Base-by-base conservation (phyloP, 768 basidiomycete species). In the Basidioascus undulatus region DNA sequence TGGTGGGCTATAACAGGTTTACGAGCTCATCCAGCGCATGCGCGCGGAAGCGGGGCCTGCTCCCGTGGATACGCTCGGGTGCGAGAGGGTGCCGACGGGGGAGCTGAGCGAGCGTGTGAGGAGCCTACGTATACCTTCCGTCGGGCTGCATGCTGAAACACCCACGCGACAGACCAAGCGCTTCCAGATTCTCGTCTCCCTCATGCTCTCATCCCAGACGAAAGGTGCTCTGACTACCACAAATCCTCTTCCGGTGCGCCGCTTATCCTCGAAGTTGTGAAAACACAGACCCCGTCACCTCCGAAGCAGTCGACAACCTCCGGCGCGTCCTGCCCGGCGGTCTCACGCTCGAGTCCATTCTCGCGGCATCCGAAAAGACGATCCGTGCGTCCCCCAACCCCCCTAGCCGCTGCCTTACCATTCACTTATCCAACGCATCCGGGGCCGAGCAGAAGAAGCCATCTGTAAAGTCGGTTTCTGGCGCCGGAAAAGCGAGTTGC, bases 161-260 rank as follows among this genome's bases (percentile, higher is more conserved):
- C 16, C 26, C 32, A 8, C n/a, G 37, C 20, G 12, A 15, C 53
- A 87, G 82, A 82, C 72, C 42, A 67, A 69, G 37, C 74, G 87
- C 3, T 78, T 82, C 44, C 67, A 79, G 8, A 81, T 76, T 4
- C 71, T 98, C 18, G 69, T 98, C 6, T 82, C 86, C 3, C 65
- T 98, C 34, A 92, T 94, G 83, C 68, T 96, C 2, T 84, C 80
- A 9, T 83, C 83, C 2, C 89, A 96, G 55, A 94, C 89, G 4
- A 94, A 87, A 46, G 53, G 50, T 26, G 45, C 43, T 9, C 42
- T 50, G 13, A 48, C 53, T 6, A n/a, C n/a, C 35, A 2, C 30
- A 6, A 2, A 3, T 3, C 6, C 20, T 16, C 1, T 23, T 9
- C 15, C 5, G 13, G 23, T 41, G 9, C 20, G 16, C n/a, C 9